A percentile compares a stretch with the other conserved stretches of the same genome.
Evolutionary conservation across 176 grass and related monocot genomes (phyloP).

Genomic region (Musa schizocarpa): DNA sequence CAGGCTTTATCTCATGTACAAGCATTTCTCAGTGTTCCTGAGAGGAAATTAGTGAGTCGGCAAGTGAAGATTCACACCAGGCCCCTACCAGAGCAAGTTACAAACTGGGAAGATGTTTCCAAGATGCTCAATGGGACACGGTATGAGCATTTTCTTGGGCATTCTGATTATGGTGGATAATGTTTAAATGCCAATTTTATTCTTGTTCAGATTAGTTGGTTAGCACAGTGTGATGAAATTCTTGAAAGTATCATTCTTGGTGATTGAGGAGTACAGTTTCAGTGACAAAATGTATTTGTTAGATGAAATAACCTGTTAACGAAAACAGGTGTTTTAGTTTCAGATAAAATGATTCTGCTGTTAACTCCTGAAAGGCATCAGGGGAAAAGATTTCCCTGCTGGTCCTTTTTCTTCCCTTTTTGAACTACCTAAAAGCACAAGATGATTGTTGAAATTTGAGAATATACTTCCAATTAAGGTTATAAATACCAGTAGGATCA

Average conservation of each 20-base stretch:
- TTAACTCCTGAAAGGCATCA: too few species aligned
- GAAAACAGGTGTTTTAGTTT: too few species aligned
- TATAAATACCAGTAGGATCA: too few species aligned
- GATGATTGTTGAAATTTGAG: too few species aligned
- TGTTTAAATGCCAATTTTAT: background rate
- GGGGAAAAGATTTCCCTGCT: too few species aligned
- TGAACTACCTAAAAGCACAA: too few species aligned
- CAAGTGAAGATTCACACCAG: slow-evolving; percentile 90
- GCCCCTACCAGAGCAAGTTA: slow-evolving; percentile 47
- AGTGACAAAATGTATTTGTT: too few species aligned
- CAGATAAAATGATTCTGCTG: too few species aligned
- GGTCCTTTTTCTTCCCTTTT: too few species aligned
- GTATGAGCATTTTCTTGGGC: slow-evolving; percentile 57
- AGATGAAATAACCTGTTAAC: too few species aligned
- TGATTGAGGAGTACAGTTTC: too few species aligned
- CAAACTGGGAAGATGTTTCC: slow-evolving; percentile 73
- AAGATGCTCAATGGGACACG: slow-evolving; percentile 53
- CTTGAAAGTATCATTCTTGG: background rate
- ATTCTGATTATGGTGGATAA: slow-evolving; percentile 36
- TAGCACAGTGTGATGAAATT: background rate
- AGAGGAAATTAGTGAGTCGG: slow-evolving; percentile 50
- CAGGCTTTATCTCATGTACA: slow-evolving; percentile 60
- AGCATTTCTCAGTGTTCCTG: slow-evolving; percentile 56
- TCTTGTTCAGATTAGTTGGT: background rate
- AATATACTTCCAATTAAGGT: too few species aligned